phyloP scores from a whole-genome alignment of 331 rosid species.

The Quercus phellos region DNA sequence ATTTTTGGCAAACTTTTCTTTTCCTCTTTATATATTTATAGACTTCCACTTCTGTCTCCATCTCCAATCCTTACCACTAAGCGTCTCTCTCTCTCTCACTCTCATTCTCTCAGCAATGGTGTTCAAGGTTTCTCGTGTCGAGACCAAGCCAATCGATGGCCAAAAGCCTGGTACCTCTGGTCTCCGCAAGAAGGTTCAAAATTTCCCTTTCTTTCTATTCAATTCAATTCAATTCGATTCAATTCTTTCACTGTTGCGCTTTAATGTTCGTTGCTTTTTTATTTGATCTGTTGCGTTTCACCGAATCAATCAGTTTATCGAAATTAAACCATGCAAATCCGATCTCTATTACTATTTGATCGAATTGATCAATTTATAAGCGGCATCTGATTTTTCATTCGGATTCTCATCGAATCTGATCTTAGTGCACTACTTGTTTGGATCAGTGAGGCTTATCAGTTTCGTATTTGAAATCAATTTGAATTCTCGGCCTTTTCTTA shows the following conservation, averaged over 20 bases:
- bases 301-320: neutral
- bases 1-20: neutral
- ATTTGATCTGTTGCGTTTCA: neutral
- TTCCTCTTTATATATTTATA: neutral
- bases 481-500: neutral
- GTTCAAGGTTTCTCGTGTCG: conserved; percentile 53
- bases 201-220: neutral
- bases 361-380: conserved; percentile 7
- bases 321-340: conserved; percentile 3
- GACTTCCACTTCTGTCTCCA: neutral
- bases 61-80: neutral
- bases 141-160: conserved; percentile 81
- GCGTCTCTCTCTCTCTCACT: conserved; percentile 14
- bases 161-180: conserved; percentile 99
- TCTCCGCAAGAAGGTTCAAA: conserved; percentile 91
- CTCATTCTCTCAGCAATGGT: conserved; percentile 40
- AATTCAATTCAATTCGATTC: neutral
- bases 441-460: neutral
- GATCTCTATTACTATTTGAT: conserved; percentile 25
- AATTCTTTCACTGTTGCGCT: neutral
- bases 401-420: conserved; percentile 23
- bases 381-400: conserved; percentile 5
- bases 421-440: neutral
- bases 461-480: neutral
- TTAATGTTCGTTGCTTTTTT: neutral